Percentiles rank a stretch among this genome's conserved stretches.
phyloP scores from a whole-genome alignment of 306 rosid genomes.

The Herpetospermum pedunculosum region DNA sequence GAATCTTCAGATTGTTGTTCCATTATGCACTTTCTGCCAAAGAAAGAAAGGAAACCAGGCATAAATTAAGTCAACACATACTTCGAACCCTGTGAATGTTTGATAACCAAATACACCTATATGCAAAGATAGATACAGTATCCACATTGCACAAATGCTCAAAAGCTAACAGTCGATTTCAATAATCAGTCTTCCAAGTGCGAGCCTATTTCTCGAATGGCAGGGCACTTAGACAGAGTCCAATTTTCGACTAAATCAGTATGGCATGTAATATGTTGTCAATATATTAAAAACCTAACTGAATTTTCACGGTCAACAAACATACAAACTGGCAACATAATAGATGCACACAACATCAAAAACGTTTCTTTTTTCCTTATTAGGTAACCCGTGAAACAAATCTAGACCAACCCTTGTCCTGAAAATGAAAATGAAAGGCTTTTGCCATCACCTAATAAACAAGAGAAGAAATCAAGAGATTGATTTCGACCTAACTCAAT shows the following conservation, averaged over 20 bases:
- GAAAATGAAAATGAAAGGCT: not conserved
- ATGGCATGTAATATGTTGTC: not conserved
- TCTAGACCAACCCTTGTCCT: slow-evolving; percentile 1
- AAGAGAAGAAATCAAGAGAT: slow-evolving; percentile 1
- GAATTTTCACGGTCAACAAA: not conserved
- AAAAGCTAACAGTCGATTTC: not conserved
- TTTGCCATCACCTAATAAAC: not conserved
- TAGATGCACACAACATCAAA: not conserved
- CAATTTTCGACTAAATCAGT: not conserved
- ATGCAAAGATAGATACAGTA: not conserved
- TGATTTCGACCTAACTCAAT: not conserved
- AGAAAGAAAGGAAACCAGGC: not conserved
- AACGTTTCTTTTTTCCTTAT: not conserved
- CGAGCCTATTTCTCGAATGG: not conserved
- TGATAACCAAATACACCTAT: not conserved
- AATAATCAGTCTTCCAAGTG: not conserved
- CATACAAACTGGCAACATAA: not conserved
- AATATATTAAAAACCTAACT: not conserved
- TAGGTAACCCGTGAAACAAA: not conserved
- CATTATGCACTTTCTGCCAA: slow-evolving; percentile 39
- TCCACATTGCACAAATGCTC: not conserved
- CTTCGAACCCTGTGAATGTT: not conserved
- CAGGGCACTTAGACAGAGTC: not conserved
- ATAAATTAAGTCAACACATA: not conserved
- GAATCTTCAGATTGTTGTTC: slow-evolving; percentile 36